phyloP scores from a whole-genome alignment of 2,329 filamentous ascomycete species.

The Ophiostoma triangulosporum region DNA sequence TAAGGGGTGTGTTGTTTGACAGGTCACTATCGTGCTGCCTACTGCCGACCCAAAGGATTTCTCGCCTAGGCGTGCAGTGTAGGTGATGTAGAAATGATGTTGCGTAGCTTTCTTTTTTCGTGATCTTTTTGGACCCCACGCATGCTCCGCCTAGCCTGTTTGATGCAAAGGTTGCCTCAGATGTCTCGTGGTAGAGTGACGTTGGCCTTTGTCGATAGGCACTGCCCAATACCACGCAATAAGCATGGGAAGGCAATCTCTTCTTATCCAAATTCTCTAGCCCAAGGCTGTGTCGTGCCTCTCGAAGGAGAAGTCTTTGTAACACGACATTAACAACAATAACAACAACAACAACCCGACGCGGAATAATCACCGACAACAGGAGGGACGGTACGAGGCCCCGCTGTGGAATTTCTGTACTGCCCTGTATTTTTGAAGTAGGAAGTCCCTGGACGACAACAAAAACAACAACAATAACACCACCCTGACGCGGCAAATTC shows the following conservation, averaged over 20 bases:
- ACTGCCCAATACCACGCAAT: not conserved
- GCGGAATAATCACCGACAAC: too few relatives aligned
- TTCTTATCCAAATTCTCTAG: not conserved
- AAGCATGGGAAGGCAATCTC: not conserved
- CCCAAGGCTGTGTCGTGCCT: not conserved
- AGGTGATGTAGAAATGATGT: not conserved
- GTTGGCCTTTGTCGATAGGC: too few relatives aligned
- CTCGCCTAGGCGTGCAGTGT: not conserved
- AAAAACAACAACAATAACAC: not conserved
- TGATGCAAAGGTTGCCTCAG: not conserved
- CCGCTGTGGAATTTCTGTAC: not conserved
- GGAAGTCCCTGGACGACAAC: too few relatives aligned
- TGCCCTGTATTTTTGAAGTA: too few relatives aligned
- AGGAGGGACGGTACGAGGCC: not conserved
- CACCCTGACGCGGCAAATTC: not conserved
- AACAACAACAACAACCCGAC: too few relatives aligned
- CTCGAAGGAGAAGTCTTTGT: too few relatives aligned
- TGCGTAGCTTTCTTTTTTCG: not conserved
- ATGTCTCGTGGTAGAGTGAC: not conserved
- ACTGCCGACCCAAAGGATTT: not conserved
- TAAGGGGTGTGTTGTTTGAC: not conserved
- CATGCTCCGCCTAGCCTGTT: not conserved
- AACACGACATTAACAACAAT: not conserved
- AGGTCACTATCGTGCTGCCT: not conserved
- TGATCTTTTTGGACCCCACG: slow-evolving; percentile 7